These are phyloP conservation scores for Saccharomycopsis babjevae DNA, from an alignment of 805 yeast genomes.

Conservation along the genomic window DNA sequence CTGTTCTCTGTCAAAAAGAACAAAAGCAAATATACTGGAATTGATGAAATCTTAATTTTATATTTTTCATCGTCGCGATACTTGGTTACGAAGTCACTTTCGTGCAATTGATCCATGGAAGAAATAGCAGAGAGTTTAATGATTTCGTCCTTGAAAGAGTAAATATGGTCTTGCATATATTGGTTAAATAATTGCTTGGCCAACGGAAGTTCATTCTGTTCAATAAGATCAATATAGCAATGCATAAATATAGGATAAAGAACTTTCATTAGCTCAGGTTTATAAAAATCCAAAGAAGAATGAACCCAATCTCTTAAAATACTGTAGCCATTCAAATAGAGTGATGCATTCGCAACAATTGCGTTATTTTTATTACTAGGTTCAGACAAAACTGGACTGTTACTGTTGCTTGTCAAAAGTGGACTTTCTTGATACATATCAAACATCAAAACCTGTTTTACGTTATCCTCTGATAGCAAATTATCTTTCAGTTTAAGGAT, in stretches of 20 bases:
- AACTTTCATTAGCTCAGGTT: constrained; percentile 74
- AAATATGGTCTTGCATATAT: constrained; percentile 60
- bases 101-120: constrained; percentile 69
- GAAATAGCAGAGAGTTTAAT: constrained; percentile 63
- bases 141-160: constrained; percentile 72
- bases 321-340: constrained; percentile 70
- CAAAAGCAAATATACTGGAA: constrained; percentile 73
- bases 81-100: constrained; percentile 70
- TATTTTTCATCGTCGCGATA: constrained; percentile 61
- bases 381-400: not conserved
- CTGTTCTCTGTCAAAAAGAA: constrained; percentile 89
- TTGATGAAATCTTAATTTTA: constrained; percentile 64
- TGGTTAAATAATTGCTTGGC: constrained; percentile 72
- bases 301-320: constrained; percentile 84
- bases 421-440: not conserved
- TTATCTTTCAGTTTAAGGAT: constrained; percentile 9
- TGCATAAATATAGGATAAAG: constrained; percentile 91
- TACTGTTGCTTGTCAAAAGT: not conserved
- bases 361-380: not conserved
- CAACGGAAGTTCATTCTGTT: constrained; percentile 45
- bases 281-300: constrained; percentile 81
- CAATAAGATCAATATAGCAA: constrained; percentile 68
- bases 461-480: not conserved
- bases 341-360: constrained; percentile 14
- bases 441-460: not conserved